Percentiles rank a stretch among this genome's conserved stretches.
Conservation (phyloP, 345 rosid genomes). For the Corchorus capsularis region DNA sequence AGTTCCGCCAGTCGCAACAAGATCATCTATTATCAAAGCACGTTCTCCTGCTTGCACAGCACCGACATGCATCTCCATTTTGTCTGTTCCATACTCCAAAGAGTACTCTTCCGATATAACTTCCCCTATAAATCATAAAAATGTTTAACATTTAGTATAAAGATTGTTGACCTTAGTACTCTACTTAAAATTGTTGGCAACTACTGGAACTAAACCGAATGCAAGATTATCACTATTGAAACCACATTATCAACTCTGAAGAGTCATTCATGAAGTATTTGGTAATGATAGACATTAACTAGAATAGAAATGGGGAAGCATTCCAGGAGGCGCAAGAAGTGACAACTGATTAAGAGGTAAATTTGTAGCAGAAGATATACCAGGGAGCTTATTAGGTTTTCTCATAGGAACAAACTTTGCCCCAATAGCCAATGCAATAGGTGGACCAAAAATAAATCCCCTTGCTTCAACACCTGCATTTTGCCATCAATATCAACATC, state of each 20-base stretch:
- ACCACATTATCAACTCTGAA: neutral
- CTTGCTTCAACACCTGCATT: conserved; percentile 91
- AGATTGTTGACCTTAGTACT: neutral
- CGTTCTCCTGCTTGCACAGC: conserved; percentile 91
- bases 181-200: neutral
- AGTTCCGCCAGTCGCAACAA: conserved; percentile 97
- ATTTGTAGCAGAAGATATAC: conserved; percentile 32
- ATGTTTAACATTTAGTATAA: conserved; percentile 11
- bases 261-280: neutral
- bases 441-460: conserved; percentile 99
- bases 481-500: neutral
- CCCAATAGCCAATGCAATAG: conserved; percentile 97
- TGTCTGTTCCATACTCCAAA: conserved; percentile 95
- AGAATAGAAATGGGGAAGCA: neutral
- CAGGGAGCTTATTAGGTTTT: conserved; percentile 95
- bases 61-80: conserved; percentile 97
- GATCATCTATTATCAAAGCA: conserved; percentile 87
- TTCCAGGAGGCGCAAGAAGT: neutral
- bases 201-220: neutral
- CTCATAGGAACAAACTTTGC: conserved; percentile 99
- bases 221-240: neutral
- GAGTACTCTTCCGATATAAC: conserved; percentile 91
- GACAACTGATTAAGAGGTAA: neutral
- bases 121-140: conserved; percentile 52
- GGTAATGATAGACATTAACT: neutral